Conservation (phyloP, 225 moss, liverwort and hornwort species). For the Sphagnum tenellum region DNA sequence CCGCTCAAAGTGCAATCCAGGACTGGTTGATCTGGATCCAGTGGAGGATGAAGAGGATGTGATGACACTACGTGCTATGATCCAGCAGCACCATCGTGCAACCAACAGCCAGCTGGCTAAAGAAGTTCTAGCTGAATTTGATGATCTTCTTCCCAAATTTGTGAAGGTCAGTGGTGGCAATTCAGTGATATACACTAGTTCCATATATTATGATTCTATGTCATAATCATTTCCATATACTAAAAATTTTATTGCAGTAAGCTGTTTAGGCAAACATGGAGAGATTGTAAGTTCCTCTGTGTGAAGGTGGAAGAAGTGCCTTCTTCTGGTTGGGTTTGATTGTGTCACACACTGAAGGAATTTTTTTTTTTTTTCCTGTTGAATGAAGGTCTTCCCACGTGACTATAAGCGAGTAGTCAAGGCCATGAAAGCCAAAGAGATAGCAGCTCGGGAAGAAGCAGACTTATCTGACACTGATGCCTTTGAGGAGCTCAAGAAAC, state of each 20-base stretch:
- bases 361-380: neutral
- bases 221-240: too few relatives aligned
- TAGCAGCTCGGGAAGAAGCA: constrained; percentile 42
- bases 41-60: constrained; percentile 69
- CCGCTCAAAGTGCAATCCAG: constrained; percentile 48
- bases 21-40: constrained; percentile 63
- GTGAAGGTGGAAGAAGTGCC: too few relatives aligned
- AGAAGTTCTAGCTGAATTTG: constrained; percentile 57
- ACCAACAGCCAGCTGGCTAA: constrained; percentile 58
- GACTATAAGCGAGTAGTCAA: constrained; percentile 72
- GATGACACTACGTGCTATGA: constrained; percentile 54
- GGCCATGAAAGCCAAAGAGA: constrained; percentile 45
- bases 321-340: neutral
- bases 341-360: too few relatives aligned
- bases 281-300: too few relatives aligned
- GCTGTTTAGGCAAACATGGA: too few relatives aligned
- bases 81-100: constrained; percentile 72
- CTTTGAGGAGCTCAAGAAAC: constrained; percentile 62
- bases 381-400: constrained; percentile 59
- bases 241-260: too few relatives aligned
- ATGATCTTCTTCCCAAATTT: constrained; percentile 66
- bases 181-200: too few relatives aligned
- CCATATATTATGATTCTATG: too few relatives aligned
- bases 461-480: constrained; percentile 45
- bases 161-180: constrained; percentile 24